These are phyloP conservation scores for Leucocoprinus birnbaumii DNA, from an alignment of 768 basidiomycete genomes.

Conservation along the genomic window DNA sequence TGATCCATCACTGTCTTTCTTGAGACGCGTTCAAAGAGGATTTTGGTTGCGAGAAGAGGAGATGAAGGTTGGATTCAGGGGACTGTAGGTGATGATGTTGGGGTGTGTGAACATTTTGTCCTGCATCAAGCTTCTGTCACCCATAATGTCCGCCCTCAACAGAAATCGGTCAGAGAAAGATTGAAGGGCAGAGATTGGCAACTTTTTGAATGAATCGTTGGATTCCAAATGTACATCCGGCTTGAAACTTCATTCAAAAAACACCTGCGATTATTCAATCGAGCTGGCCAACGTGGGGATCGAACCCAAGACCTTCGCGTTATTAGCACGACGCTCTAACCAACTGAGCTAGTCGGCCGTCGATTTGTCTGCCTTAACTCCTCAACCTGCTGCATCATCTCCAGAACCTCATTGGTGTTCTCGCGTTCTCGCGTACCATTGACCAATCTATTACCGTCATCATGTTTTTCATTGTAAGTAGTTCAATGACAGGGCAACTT, in stretches of 20 bases:
- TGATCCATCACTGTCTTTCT: conserved; percentile 5
- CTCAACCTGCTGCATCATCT: no score
- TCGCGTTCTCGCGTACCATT: background rate
- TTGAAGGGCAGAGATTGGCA: no score
- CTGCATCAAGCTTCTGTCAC: no score
- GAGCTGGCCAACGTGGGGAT: conserved; percentile 70
- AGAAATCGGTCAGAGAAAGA: no score
- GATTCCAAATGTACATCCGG: no score
- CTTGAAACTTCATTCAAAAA: no score
- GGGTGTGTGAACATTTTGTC: background rate
- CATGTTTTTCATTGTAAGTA: conserved; percentile 76
- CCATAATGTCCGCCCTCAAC: no score
- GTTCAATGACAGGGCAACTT: background rate
- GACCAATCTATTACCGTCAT: conserved; percentile 15
- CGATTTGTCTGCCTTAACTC: no score
- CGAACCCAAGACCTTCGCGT: conserved; percentile 81
- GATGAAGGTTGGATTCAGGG: background rate
- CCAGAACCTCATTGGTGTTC: no score
- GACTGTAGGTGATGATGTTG: background rate
- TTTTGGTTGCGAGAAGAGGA: background rate
- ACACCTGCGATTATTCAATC: no score
- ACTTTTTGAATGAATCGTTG: no score
- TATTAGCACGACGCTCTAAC: conserved; percentile 93
- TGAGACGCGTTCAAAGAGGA: background rate
- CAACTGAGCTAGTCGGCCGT: conserved; percentile 89